Base-by-base conservation (phyloP, 139 green algal genomes). In the Nannochloris sp. region DNA sequence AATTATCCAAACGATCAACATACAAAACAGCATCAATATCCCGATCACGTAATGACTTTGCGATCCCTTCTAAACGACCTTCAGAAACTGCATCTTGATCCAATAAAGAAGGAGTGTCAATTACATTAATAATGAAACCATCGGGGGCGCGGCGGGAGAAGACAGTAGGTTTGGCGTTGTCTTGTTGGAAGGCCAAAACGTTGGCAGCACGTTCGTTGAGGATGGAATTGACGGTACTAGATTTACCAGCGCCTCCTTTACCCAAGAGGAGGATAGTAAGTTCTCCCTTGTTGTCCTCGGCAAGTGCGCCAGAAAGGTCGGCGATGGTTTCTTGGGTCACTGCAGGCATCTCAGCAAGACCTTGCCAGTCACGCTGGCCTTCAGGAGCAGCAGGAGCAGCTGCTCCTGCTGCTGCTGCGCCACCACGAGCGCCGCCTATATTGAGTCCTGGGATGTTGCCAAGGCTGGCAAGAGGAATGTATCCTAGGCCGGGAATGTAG, bases 71-170 rank as follows among this genome's bases (percentile, higher is more conserved):
- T 25, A 85, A 68, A 27, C 54, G 55, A 54, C 78, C 69, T 55
- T 55, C 32, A 31, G 61, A 73, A 13, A 91, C 60, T 1, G 53
- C 35, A 64, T 89, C 86, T 33, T 75, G 72, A 3, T 90, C 77
- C 53, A 90, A 67, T 33, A 92, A 58, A 1, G 82, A 86, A 30
- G 85, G 86, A 5, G 86, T 87, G 77, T 93, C 85, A 36, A 93
- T 86, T 48, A 87, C 6, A 54, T 63, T 80, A 31, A 93, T 33
- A 24, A 69, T 76, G 61, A 93, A 92, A 13, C 73, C 85, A 6
- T 14, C 54, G 6, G 31, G 44, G 12, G 39, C 36, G 24, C 34
- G 29, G 27, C 81, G 76, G 12, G 63, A 73, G 46, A 74, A 58
- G 29, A 71, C 51, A 29, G 72, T 45, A 4, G 81, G 78, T 7